Evolutionary conservation across 1,284 basidiomycete species (phyloP), one percentile per base, ranked within the genome.

Genomic region (Tetrapyrgos nigripes): DNA sequence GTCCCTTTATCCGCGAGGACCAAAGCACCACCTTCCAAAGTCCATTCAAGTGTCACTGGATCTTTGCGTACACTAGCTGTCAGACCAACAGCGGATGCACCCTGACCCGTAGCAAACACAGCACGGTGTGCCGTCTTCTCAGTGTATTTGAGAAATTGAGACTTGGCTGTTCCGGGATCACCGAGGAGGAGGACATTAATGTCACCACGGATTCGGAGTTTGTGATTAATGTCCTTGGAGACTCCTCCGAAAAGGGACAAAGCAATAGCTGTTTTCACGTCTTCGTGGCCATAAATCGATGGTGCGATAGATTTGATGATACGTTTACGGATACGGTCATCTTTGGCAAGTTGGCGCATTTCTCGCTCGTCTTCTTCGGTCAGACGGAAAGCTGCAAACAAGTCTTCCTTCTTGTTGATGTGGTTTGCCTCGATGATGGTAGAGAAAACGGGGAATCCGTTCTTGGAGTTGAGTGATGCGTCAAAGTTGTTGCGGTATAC

Each of bases 401-500:
- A 80, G 64, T 92, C 90, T 75, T 98, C 96, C 73, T 97, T 97
- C 81, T 98, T 98, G 79, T 96, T 96, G 76, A 98, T 83, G 69
- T 97, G 93, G 74, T 99, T 99, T 17, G 97, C 97, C 73, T 99
- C 97, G 62, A 99, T 91, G 57, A 99, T 86, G 5, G 97, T 99
- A 3, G 96, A 96, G 79, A 99, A 99, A 43, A 99, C 97, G 0
- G 97, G 97, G 80, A 99, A 99, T 24, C 97, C 97, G 67, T 99
- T 98, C 80, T 98, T 99, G 48, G 95, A 91, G 76, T 99, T 99
- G 67, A 99, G 86, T 1, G 96, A 93, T 4, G 96, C 96, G 71
- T 99, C 97, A 68, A 98, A 99, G 76, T 99, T 99, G 80, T 99
- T 99, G 65, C 96, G 88, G 75, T 99, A 99, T 66, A 98, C 89